Percentiles rank a stretch among this genome's conserved stretches.
Evolutionary conservation across 139 green algal species (phyloP).

Genomic region (Chlamydomonas sphaeroides): DNA sequence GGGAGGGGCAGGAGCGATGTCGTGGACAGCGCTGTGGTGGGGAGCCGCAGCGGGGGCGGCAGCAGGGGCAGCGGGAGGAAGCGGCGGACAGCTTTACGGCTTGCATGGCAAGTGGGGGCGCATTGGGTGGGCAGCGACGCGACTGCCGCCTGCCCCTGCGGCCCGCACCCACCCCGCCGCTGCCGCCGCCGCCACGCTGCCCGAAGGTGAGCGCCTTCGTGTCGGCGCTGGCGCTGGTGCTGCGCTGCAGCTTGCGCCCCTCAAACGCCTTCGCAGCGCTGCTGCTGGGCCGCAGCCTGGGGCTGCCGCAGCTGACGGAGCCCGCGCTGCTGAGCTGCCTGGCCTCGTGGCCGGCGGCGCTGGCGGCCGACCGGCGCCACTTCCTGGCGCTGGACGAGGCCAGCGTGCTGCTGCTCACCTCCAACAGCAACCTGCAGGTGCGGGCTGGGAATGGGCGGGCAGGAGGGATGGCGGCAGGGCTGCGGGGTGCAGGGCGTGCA

Average conservation of each 20-base stretch:
- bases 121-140: no score
- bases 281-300: slow-evolving; percentile 10
- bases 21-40: no score
- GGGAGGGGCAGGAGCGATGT: no score
- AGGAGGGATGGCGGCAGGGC: not conserved
- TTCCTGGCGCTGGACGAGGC: slow-evolving; percentile 5
- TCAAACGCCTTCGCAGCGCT: slow-evolving; percentile 5
- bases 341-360: slow-evolving; percentile 1
- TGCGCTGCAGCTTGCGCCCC: not conserved
- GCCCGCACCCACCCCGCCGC: no score
- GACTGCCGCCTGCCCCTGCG: no score
- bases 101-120: no score
- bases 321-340: not conserved
- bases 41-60: no score
- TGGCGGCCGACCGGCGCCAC: not conserved
- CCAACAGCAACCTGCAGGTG: slow-evolving; percentile 40
- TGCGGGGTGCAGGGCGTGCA: no score
- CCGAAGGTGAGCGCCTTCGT: not conserved
- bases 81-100: no score
- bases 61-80: no score
- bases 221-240: not conserved
- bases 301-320: not conserved
- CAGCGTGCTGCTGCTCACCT: not conserved
- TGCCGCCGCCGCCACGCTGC: no score
- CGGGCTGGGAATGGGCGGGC: not conserved